Conservation (phyloP, 2,329 filamentous ascomycete genomes). For the Colletotrichum liaoningense region DNA sequence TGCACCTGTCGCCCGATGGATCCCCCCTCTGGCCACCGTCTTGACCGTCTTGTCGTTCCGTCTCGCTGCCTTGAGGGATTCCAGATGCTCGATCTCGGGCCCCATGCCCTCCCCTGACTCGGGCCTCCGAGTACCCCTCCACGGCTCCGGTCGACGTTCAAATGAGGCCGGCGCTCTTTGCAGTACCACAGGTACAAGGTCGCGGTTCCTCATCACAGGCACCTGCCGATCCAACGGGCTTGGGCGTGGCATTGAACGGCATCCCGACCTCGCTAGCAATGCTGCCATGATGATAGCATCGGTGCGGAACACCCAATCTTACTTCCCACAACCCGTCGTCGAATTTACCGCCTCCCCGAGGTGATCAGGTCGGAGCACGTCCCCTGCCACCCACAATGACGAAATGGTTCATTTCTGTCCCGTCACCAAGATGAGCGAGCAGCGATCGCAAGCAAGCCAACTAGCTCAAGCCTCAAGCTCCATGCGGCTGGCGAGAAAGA, state of each 20-base stretch:
- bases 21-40: constrained; percentile 11
- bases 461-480: background rate
- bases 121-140: constrained; percentile 18
- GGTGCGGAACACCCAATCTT: background rate
- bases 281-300: background rate
- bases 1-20: background rate
- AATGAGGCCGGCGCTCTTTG: constrained; percentile 23
- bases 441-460: background rate
- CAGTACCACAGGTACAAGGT: constrained; percentile 2
- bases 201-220: background rate
- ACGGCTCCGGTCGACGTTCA: constrained; percentile 34
- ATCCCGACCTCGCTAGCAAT: background rate
- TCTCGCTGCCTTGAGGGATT: background rate
- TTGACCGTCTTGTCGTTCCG: constrained; percentile 31
- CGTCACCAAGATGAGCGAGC: background rate
- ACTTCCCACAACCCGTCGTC: constrained; percentile 8
- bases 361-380: background rate
- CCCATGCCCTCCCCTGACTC: constrained; percentile 27
- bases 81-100: background rate
- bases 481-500: background rate
- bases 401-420: background rate
- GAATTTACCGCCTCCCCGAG: background rate
- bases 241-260: background rate
- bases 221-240: constrained; percentile 21
- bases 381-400: constrained; percentile 15